These are phyloP conservation scores for Boletus rufocinnamomeus DNA, from an alignment of 768 basidiomycete genomes.

Conservation along the genomic window DNA sequence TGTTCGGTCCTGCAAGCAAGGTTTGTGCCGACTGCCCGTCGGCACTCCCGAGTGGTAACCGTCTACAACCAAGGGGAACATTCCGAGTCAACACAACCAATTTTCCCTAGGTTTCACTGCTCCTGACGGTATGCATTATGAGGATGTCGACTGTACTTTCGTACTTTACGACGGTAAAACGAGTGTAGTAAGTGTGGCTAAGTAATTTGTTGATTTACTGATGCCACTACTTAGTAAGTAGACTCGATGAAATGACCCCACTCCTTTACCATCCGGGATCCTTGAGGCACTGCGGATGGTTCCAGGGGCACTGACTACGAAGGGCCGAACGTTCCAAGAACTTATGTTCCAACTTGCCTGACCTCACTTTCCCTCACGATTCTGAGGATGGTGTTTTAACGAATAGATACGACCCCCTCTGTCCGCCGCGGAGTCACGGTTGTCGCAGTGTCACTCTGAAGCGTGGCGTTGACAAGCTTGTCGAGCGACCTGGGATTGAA, in stretches of 20 bases:
- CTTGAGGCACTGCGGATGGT: constrained; percentile 54
- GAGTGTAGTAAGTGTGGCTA: no score
- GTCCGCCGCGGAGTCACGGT: constrained; percentile 69
- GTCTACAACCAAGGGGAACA: no score
- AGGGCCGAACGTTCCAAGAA: constrained; percentile 27
- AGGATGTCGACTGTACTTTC: no score
- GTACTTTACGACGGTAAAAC: no score
- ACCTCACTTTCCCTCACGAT: constrained; percentile 23
- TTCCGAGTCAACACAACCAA: no score
- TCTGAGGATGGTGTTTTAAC: constrained; percentile 20
- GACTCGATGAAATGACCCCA: constrained; percentile 17
- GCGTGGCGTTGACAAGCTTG: constrained; percentile 53
- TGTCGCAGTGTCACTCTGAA: constrained; percentile 77
- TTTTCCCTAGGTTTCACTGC: no score
- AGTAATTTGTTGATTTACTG: no score
- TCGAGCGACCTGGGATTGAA: constrained; percentile 58
- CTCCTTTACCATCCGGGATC: constrained; percentile 43
- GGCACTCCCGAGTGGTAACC: no score
- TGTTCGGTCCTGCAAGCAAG: no score
- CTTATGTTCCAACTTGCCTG: constrained; percentile 17
- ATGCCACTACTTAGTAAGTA: no score
- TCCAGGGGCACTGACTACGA: constrained; percentile 15
- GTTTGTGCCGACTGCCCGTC: no score
- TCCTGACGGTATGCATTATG: no score
- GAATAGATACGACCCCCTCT: constrained; percentile 71